Evolutionary conservation across 148 eudicot genomes (phyloP).

Genomic region (Rheum nobile): DNA sequence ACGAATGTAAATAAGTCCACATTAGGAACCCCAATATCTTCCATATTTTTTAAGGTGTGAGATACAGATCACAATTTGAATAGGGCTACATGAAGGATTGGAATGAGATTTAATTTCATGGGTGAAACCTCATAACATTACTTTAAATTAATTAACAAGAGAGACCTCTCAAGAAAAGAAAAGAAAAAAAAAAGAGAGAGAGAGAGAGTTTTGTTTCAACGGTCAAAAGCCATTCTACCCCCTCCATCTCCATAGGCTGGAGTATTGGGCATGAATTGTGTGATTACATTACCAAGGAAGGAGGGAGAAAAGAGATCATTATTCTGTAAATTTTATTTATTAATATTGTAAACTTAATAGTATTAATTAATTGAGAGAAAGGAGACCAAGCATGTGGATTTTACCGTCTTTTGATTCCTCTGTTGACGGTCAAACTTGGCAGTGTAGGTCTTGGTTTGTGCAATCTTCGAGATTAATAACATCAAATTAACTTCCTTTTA

Average conservation of each 20-base stretch:
- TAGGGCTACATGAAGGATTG: background rate
- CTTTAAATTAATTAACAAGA: background rate
- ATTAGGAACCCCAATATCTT: too few relatives aligned
- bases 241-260: slow-evolving; percentile 1
- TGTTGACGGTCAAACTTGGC: slow-evolving; percentile 13
- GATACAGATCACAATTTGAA: background rate
- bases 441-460: slow-evolving; percentile 5
- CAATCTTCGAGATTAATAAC: slow-evolving; percentile 8
- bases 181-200: too few relatives aligned
- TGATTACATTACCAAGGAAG: slow-evolving; percentile 6
- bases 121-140: background rate
- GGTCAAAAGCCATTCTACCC: slow-evolving; percentile 3
- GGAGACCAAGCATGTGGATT: slow-evolving; percentile 9
- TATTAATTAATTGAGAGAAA: background rate
- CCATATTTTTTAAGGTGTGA: background rate
- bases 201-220: background rate
- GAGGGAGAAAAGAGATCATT: background rate
- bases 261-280: slow-evolving; percentile 7
- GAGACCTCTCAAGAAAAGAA: too few relatives aligned
- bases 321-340: background rate
- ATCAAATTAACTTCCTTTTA: background rate
- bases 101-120: background rate
- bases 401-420: slow-evolving; percentile 11
- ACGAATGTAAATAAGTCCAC: too few relatives aligned
- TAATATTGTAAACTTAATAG: background rate